Percentiles rank a stretch among this genome's conserved stretches.
These are phyloP conservation scores for Penicillium maclennaniae DNA, from an alignment of 495 filamentous ascomycete species.

Conservation along the genomic window DNA sequence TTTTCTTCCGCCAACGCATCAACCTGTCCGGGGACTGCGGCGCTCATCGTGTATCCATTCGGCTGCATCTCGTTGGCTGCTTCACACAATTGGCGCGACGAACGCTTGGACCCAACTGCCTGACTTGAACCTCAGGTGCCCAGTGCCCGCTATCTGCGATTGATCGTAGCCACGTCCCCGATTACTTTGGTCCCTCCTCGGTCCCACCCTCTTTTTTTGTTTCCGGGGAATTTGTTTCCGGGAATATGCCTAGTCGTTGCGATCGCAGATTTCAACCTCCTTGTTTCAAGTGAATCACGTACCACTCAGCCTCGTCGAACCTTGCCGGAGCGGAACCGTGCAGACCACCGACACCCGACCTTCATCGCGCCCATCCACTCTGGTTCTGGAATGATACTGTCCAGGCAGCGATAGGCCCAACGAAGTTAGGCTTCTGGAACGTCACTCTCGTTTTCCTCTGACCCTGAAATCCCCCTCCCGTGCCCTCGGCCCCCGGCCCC, in stretches of 20 bases:
- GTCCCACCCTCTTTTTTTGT: not conserved
- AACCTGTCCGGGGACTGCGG: conserved; percentile 12
- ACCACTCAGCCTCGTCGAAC: conserved; percentile 19
- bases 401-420: not conserved
- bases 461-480: not conserved
- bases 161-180: conserved; percentile 1
- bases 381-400: not conserved
- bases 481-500: not conserved
- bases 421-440: not conserved
- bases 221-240: not conserved
- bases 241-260: conserved; percentile 5
- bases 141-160: conserved; percentile 16
- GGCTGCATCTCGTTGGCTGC: conserved; percentile 16
- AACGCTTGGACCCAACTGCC: conserved; percentile 30
- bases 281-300: conserved; percentile 9
- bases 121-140: conserved; percentile 28
- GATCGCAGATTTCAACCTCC: not conserved
- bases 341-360: conserved; percentile 15
- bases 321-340: conserved; percentile 16
- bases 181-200: not conserved
- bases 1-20: conserved; percentile 17
- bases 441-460: not conserved
- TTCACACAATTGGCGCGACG: conserved; percentile 13
- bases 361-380: conserved; percentile 1
- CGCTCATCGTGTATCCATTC: conserved; percentile 7